Percentiles rank a stretch among this genome's conserved stretches.
Conservation (phyloP, 129 eudicot genomes). For the Apium graveolens region DNA sequence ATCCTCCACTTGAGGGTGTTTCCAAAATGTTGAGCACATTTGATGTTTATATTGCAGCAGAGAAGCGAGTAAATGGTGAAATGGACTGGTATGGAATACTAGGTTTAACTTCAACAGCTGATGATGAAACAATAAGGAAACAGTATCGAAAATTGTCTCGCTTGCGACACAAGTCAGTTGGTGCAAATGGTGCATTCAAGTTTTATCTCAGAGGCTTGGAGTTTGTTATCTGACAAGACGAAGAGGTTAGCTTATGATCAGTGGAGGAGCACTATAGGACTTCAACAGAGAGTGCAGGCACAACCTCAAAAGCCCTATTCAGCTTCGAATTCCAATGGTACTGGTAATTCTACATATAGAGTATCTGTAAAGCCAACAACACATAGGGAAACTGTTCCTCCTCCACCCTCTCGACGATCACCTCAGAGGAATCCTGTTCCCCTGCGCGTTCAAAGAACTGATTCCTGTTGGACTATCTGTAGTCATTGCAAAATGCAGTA, state of each 20-base stretch:
- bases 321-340: no score
- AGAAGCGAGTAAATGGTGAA: conserved; percentile 60
- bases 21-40: conserved; percentile 44
- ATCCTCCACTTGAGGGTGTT: conserved; percentile 61
- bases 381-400: conserved; percentile 18
- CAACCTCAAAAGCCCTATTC: no score
- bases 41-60: conserved; percentile 53
- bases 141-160: conserved; percentile 54
- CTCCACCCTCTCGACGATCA: conserved; percentile 22
- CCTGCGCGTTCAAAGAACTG: conserved; percentile 29
- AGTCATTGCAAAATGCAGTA: conserved; percentile 80
- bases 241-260: conserved; percentile 64
- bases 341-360: no score
- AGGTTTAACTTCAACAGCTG: conserved; percentile 52
- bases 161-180: conserved; percentile 59
- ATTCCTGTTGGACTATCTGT: conserved; percentile 88
- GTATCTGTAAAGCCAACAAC: no score
- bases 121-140: conserved; percentile 47
- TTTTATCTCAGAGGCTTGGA: conserved; percentile 64
- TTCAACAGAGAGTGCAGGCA: no score
- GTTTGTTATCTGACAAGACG: conserved; percentile 55
- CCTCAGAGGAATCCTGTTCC: conserved; percentile 20
- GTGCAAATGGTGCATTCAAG: conserved; percentile 79
- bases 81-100: conserved; percentile 76
- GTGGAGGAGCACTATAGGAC: conserved; percentile 34